phyloP scores from a whole-genome alignment of 2,329 filamentous ascomycete species.

The Botrytis squamosa region DNA sequence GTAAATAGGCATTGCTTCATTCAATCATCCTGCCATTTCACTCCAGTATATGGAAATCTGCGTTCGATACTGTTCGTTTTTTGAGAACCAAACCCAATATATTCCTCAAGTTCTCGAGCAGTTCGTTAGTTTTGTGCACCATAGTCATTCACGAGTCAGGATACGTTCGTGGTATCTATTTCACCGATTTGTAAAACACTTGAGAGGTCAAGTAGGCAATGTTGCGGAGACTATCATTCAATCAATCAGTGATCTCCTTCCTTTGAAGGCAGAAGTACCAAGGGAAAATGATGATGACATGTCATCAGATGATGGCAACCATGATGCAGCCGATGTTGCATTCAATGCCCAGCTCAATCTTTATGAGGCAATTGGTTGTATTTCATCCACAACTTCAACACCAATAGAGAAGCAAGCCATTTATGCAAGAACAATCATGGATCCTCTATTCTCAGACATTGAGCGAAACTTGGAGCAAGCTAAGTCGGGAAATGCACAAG shows the following conservation, averaged over 20 bases:
- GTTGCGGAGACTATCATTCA: slow-evolving; percentile 89
- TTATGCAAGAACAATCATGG: slow-evolving; percentile 84
- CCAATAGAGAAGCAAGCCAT: slow-evolving; percentile 81
- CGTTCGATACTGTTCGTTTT: slow-evolving; percentile 89
- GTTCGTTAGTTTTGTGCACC: slow-evolving; percentile 88
- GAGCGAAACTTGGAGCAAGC: slow-evolving; percentile 74
- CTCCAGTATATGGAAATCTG: slow-evolving; percentile 99
- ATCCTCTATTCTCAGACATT: slow-evolving; percentile 87
- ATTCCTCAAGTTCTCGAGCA: slow-evolving; percentile 87
- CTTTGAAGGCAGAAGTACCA: slow-evolving; percentile 86
- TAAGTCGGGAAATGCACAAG: slow-evolving; percentile 76
- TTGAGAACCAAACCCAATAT: slow-evolving; percentile 77
- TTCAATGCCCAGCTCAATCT: slow-evolving; percentile 91
- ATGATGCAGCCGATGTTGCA: slow-evolving; percentile 83
- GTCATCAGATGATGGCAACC: slow-evolving; percentile 91
- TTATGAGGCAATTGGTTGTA: slow-evolving; percentile 91
- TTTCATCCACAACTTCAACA: slow-evolving; percentile 77
- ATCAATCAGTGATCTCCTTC: slow-evolving; percentile 81
- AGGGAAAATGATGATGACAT: slow-evolving; percentile 79
- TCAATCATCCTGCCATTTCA: slow-evolving; percentile 86
- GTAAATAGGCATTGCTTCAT: slow-evolving; percentile 72
- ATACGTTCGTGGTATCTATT: slow-evolving; percentile 97
- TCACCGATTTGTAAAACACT: slow-evolving; percentile 84
- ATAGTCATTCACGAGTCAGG: slow-evolving; percentile 81
- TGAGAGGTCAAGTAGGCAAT: slow-evolving; percentile 80